Evolutionary conservation across 352 stramenopile species (phyloP), one percentile per base, ranked within the genome.

Genomic region (Blastocystis hominis): DNA sequence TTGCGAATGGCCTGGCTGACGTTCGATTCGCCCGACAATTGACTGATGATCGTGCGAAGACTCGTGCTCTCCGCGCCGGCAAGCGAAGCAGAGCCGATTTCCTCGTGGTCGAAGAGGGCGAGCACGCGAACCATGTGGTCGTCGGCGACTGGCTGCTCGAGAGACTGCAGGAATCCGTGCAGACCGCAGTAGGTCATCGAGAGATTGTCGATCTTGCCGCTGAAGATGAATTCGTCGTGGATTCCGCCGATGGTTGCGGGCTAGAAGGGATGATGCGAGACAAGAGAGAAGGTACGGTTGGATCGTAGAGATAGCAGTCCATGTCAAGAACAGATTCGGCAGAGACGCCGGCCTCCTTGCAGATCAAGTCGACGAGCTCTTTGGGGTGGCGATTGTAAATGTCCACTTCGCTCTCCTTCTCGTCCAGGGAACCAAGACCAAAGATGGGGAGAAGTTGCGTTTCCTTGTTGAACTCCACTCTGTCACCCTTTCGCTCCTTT

Each of bases 91-190:
- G 93, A 97, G 9, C 95, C 95, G 76, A 98, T 94, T 90, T 99
- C 96, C 91, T 99, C 96, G 88, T 99, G 96, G 92, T 99, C 96
- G 91, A 98, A 99, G 30, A 98, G 92, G 1, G 95, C 94, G n/a
- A 97, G 91, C 30, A 98, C 93, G 13, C 72, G 54, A 15, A 84
- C 72, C 13, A 66, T 84, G 72, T 68, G 72, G 36, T 84, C 72
- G 44, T 84, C 54, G 20, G 24, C 54, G 6, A 63, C 72, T 17
- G 66, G 66, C 72, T 64, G 50, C 54, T 84, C 46, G 17, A 84
- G 54, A 13, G 72, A 84, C 54, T 84, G 17, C 54, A 84, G 40
- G 36, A 84, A 66, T 24, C 72, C 72, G 6, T 56, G 64, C 72
- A 84, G 50, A 9, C 72, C 72, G 44, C 72, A 84, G 50, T 95